Evolutionary conservation across 2,329 filamentous ascomycete species (phyloP).

Genomic region (Sphaceloma murrayae): DNA sequence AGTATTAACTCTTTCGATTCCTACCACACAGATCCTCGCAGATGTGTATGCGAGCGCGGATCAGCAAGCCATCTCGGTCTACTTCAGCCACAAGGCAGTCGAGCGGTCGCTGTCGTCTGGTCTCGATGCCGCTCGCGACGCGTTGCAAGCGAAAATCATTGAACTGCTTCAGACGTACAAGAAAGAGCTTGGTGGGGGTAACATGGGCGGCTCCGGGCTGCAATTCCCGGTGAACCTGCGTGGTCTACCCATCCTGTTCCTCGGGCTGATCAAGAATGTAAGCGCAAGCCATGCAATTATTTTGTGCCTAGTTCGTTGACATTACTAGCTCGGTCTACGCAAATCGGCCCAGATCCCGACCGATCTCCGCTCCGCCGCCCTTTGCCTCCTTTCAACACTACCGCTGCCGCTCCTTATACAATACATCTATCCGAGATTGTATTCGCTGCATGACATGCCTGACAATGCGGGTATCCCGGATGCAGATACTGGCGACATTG

Average conservation of each 20-base stretch:
- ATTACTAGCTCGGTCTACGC: slow-evolving; percentile 57
- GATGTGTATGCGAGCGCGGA: slow-evolving; percentile 93
- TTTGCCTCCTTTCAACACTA: slow-evolving; percentile 88
- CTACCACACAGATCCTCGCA: slow-evolving; percentile 81
- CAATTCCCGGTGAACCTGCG: slow-evolving; percentile 91
- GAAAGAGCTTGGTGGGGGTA: slow-evolving; percentile 91
- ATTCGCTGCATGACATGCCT: slow-evolving; percentile 92
- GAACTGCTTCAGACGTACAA: slow-evolving; percentile 92
- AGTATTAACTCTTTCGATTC: slow-evolving; percentile 84
- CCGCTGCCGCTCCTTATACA: slow-evolving; percentile 83
- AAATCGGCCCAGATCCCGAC: slow-evolving; percentile 91
- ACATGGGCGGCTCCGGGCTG: slow-evolving; percentile 82
- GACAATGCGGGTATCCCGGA: slow-evolving; percentile 83
- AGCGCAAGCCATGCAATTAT: slow-evolving; percentile 25
- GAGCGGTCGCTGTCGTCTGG: slow-evolving; percentile 79
- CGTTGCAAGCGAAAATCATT: slow-evolving; percentile 79
- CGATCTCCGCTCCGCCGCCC: slow-evolving; percentile 83
- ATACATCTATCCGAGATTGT: slow-evolving; percentile 60
- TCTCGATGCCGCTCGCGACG: slow-evolving; percentile 81
- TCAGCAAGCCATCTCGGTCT: slow-evolving; percentile 83
- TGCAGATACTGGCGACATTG: slow-evolving; percentile 75
- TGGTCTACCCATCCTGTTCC: slow-evolving; percentile 78
- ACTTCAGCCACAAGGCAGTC: slow-evolving; percentile 96
- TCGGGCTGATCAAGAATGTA: slow-evolving; percentile 93
- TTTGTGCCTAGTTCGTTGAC: slow-evolving; percentile 20